phyloP scores from a whole-genome alignment of 2,329 filamentous ascomycete genomes.

The Ceratocystis albifundus region DNA sequence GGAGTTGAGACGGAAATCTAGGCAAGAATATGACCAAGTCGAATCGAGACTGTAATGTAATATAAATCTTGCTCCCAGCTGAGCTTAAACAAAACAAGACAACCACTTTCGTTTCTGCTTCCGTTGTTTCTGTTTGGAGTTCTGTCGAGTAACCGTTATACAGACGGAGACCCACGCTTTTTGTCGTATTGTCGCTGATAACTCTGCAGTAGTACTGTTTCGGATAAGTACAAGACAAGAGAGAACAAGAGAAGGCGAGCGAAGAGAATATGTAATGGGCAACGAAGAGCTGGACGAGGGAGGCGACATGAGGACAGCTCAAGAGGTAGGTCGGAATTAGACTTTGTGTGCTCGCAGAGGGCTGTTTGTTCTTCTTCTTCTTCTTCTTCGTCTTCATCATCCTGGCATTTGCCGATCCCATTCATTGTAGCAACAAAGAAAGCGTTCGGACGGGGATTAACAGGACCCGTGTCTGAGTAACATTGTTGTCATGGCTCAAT shows the following conservation, averaged over 20 bases:
- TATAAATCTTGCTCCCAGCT: background rate
- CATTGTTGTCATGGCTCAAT: background rate
- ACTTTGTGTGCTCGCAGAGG: background rate
- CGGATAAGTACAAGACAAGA: background rate
- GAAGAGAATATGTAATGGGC: background rate
- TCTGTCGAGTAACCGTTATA: conserved; percentile 7
- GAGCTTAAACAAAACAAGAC: background rate
- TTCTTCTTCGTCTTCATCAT: background rate
- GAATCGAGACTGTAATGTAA: background rate
- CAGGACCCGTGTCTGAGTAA: background rate
- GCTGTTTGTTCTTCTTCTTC: background rate
- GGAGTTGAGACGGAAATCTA: background rate
- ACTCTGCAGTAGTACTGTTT: background rate
- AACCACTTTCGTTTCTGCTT: background rate
- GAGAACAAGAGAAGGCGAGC: background rate
- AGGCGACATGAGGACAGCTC: background rate
- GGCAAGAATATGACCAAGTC: background rate
- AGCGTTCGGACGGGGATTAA: background rate
- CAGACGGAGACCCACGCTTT: background rate
- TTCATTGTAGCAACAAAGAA: background rate
- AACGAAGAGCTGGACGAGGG: background rate
- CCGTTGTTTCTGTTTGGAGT: background rate
- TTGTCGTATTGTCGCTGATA: background rate
- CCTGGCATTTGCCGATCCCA: background rate
- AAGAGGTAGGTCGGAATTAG: background rate